Base-by-base conservation (phyloP, 1,284 basidiomycete species). In the Porogramme epimiltina region DNA sequence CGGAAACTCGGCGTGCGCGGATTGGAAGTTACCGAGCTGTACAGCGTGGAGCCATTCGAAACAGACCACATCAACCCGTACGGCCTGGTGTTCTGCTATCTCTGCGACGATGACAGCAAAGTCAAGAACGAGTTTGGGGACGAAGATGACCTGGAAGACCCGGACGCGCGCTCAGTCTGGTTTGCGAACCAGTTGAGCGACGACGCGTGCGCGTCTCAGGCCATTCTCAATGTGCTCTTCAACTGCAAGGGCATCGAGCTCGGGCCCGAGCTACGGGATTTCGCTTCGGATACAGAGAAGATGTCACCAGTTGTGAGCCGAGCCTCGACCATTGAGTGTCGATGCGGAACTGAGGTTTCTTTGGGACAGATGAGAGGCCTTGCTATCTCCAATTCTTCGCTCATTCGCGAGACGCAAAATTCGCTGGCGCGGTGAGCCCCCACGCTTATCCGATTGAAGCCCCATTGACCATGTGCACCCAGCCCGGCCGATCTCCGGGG, bases 131-230 rank as follows among this genome's bases (percentile, higher is more conserved):
- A 69, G 2, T 73, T 77, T 52, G 69, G 73, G n/a, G 10, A 28
- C 0, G 67, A 74, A 0, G 67, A 70, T 3, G 77, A 79, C 50
- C 77, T 79, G 48, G 72, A 76, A 23, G 81, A 84, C 61, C 75
- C 79, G 5, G 76, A 78, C 24, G 76, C 81, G 1, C 76, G 79
- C 49, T 70, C 68, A 18, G 75, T 85, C 13, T 85, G 82, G 82
- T 85, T 84, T 56, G 82, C 82, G 5, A 82, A 85, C 62, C 83
- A 85, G 61, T 72, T 85, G n/a, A 81, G 77, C 62, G 77, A 82
- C 58, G 81, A 85, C 59, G 80, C 82, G 2, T 85, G 83, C 60
- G 81, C 81, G 2, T 81, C 82, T 0, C 78, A 78, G 57, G 82
- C 82, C 0, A 74, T 85, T 15, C 65, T 85, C 11, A 85, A 85